Evolutionary conservation across 2,329 filamentous ascomycete genomes (phyloP).

Genomic region (Clonostachys sp.): DNA sequence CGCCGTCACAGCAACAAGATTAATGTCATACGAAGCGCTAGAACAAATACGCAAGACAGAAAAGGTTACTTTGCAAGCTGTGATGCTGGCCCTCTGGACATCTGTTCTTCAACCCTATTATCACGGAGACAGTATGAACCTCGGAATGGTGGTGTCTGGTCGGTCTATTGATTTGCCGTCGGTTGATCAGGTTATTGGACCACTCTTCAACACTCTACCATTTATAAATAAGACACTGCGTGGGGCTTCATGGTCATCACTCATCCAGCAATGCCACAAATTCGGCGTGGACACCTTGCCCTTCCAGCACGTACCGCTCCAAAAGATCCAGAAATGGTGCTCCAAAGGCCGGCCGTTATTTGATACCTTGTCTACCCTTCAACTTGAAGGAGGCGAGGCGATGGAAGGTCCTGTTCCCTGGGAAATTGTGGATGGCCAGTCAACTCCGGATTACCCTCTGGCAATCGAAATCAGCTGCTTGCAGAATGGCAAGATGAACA

Average conservation of each 20-base stretch:
- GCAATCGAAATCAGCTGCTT: constrained; percentile 68
- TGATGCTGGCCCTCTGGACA: constrained; percentile 73
- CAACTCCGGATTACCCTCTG: constrained; percentile 65
- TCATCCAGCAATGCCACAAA: constrained; percentile 62
- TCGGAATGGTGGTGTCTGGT: constrained; percentile 78
- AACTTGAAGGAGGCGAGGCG: constrained; percentile 38
- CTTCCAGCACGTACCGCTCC: constrained; percentile 69
- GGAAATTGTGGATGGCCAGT: constrained; percentile 41
- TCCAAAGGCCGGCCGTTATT: constrained; percentile 60
- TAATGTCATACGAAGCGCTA: constrained; percentile 35
- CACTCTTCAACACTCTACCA: constrained; percentile 86
- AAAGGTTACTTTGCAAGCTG: constrained; percentile 72
- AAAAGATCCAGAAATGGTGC: constrained; percentile 78
- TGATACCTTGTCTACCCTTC: constrained; percentile 79
- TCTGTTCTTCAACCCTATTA: constrained; percentile 50
- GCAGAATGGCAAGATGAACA: constrained; percentile 36
- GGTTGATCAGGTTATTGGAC: constrained; percentile 67
- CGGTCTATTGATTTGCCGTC: constrained; percentile 64
- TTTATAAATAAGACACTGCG: constrained; percentile 47
- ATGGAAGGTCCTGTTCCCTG: constrained; percentile 36
- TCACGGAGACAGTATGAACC: constrained; percentile 34
- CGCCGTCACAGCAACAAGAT: constrained; percentile 7
- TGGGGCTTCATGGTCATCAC: constrained; percentile 49
- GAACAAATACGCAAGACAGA: constrained; percentile 51
- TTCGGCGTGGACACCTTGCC: constrained; percentile 65